Evolutionary conservation across 2,329 filamentous ascomycete genomes (phyloP), one percentile per base, ranked within the genome.

Genomic region (Phoma herbarum): DNA sequence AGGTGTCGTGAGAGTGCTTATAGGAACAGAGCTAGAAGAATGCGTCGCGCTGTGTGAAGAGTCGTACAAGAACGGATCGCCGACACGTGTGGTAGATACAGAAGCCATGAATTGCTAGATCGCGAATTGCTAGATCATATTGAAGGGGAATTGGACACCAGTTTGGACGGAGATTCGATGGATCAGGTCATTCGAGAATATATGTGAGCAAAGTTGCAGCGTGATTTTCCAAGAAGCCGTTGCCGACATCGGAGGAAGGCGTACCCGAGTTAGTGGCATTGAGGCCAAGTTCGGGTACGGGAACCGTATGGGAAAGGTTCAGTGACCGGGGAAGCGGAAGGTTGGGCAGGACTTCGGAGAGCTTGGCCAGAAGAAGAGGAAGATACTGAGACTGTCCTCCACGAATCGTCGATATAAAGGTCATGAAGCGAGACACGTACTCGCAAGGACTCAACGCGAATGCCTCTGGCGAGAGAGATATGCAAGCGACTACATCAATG

Each of bases 301-400:
- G 63, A 42, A 70, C 51, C 33, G 65, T 61, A 57, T 71, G 73
- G 14, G 71, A 63, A 53, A 74, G 52, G 60, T 73, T 72, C 53
- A 76, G 56, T 28, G 73, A 73, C 51, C 70, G 70, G 57, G 75
- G 75, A 52, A 77, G 69, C 50, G 74, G 72, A 14, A 77, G 70
- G 59, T 73, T 76, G 48, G 89, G 89, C 3, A 93, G 79, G 2
- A 89, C 83, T 39, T 94, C 90, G 60, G 88, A 84, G 35, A 93
- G 85, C 78, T 94, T 95, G 73, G 85, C 85, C 53, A 95, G 78
- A 1, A 96, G 83, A 0, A 96, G 82, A 2, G 91, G 91, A 14
- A 94, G 81, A 72, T 92, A 95, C 50, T 89, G 88, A 61, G 89
- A 85, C 56, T 93, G 85, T 8, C 91, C 91, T 56, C 86, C 88